A percentile compares a stretch with the other conserved stretches of the same genome.
Conservation (phyloP, 2,329 filamentous ascomycete species). For the Dryadomyces sulphureus region DNA sequence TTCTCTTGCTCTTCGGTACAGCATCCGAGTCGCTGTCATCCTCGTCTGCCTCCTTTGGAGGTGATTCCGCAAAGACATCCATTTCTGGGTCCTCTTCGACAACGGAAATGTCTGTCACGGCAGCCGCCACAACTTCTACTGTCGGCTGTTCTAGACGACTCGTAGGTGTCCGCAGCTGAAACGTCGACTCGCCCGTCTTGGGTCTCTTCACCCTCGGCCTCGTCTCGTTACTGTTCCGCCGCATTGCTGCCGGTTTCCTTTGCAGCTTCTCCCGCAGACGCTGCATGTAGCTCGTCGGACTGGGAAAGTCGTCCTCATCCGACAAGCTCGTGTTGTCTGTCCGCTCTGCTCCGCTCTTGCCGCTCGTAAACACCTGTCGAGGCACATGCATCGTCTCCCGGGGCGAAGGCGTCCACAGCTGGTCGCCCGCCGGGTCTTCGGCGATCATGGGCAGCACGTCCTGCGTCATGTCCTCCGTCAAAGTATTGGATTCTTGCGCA, state of each 20-base stretch:
- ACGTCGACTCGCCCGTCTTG: constrained; percentile 3
- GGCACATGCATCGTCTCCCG: constrained; percentile 14
- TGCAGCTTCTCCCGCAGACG: constrained; percentile 4
- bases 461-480: neutral
- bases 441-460: constrained; percentile 5
- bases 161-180: neutral
- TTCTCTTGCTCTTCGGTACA: constrained; percentile 23
- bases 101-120: no score
- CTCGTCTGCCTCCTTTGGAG: constrained; percentile 6
- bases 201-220: constrained; percentile 8
- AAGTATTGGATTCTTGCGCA: no score
- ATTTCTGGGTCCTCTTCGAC: neutral
- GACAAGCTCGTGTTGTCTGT: constrained; percentile 18
- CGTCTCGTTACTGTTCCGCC: neutral
- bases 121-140: no score
- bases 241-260: constrained; percentile 1
- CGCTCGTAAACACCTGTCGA: constrained; percentile 12
- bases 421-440: neutral
- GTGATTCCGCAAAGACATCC: neutral
- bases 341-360: constrained; percentile 13
- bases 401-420: constrained; percentile 14
- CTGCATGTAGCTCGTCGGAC: constrained; percentile 9
- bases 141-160: no score
- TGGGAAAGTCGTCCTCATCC: constrained; percentile 19
- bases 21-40: constrained; percentile 27